Conservation (phyloP, 192 early-diverging fungal genomes). For the Dissophora ornata region DNA sequence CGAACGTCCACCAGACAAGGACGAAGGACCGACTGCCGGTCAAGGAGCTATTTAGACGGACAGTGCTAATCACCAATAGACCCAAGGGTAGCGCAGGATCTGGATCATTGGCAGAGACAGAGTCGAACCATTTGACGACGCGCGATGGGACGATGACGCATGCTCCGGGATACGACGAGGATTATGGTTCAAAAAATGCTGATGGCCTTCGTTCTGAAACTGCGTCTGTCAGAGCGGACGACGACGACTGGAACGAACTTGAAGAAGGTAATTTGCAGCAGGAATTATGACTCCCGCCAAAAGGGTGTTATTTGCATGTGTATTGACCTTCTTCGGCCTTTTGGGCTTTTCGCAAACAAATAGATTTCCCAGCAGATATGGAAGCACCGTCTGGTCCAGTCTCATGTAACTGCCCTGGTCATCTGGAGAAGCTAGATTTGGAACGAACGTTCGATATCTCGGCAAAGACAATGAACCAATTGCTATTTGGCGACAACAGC, state of each 20-base stretch:
- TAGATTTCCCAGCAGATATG: conserved; percentile 62
- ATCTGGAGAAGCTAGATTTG: conserved; percentile 71
- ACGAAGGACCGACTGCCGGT: conserved; percentile 39
- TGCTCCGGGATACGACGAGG: background rate
- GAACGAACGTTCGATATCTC: conserved; percentile 63
- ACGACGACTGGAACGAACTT: conserved; percentile 18
- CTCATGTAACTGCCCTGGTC: conserved; percentile 72
- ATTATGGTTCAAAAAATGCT: background rate
- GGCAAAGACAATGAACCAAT: conserved; percentile 70
- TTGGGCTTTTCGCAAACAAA: too few species aligned
- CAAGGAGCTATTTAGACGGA: conserved; percentile 37
- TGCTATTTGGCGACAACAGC: conserved; percentile 66
- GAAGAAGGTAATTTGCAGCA: too few species aligned
- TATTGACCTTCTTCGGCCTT: too few species aligned
- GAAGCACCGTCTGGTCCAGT: conserved; percentile 61
- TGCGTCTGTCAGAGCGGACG: conserved; percentile 2
- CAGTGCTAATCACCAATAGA: conserved; percentile 39
- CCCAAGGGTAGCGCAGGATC: conserved; percentile 50
- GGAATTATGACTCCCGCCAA: too few species aligned
- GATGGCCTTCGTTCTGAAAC: conserved; percentile 13
- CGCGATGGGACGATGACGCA: conserved; percentile 27
- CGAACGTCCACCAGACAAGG: conserved; percentile 38
- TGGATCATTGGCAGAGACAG: conserved; percentile 44
- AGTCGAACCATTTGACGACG: conserved; percentile 34
- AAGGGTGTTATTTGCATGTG: too few species aligned